These are phyloP conservation scores for Saxophila tyrrhenica DNA, from an alignment of 495 filamentous ascomycete species.

Conservation along the genomic window DNA sequence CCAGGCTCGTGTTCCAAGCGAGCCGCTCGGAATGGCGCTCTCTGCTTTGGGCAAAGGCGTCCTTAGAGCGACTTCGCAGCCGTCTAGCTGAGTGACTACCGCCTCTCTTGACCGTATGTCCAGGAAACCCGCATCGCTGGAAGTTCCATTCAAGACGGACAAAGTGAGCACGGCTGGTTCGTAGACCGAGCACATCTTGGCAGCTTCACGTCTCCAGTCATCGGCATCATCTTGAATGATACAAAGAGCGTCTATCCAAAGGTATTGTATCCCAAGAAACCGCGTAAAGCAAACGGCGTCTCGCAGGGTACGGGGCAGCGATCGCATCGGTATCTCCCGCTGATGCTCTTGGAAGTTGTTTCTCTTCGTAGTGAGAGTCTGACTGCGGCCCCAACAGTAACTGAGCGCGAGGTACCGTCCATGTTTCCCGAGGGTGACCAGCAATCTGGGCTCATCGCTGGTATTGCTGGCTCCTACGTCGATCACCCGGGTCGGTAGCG, in stretches of 20 bases:
- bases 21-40: background rate
- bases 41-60: background rate
- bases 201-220: background rate
- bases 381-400: constrained; percentile 15
- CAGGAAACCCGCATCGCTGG: background rate
- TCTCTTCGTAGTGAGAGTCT: background rate
- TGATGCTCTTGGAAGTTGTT: background rate
- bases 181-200: background rate
- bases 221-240: constrained; percentile 6
- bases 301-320: constrained; percentile 8
- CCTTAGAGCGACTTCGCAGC: background rate
- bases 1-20: background rate
- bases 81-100: background rate
- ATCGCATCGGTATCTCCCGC: background rate
- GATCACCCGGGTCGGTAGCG: background rate
- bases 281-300: constrained; percentile 13
- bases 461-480: background rate
- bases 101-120: background rate
- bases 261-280: constrained; percentile 6
- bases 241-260: constrained; percentile 20
- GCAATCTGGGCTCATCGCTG: background rate
- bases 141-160: background rate
- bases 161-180: background rate
- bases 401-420: constrained; percentile 11
- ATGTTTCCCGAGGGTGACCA: background rate